These are phyloP conservation scores for Diaporthe ilicicola DNA, from an alignment of 2,329 filamentous ascomycete species.

Conservation along the genomic window DNA sequence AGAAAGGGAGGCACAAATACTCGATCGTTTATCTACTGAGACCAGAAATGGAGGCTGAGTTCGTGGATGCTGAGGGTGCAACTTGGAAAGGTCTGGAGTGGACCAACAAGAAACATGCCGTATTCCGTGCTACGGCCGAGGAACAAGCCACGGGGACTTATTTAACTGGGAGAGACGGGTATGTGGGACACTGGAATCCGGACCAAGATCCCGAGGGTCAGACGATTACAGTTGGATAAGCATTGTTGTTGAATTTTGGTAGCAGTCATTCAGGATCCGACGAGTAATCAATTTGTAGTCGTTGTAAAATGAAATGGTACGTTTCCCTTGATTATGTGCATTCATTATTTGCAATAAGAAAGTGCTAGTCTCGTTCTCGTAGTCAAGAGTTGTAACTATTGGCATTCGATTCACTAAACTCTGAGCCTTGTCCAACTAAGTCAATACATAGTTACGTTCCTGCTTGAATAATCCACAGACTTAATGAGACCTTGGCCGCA, in stretches of 20 bases:
- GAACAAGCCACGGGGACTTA: constrained; percentile 2
- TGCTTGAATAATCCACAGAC: fast-evolving
- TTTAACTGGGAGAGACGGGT: constrained; percentile 7
- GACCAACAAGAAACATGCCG: constrained; percentile 18
- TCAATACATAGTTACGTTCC: too few species aligned
- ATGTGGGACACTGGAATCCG: constrained; percentile 8
- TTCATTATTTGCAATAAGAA: too few species aligned
- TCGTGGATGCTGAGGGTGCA: neutral
- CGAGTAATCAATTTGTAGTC: too few species aligned
- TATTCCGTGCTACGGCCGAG: constrained; percentile 6
- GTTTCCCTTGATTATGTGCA: too few species aligned
- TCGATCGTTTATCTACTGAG: constrained; percentile 3
- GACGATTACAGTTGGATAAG: neutral
- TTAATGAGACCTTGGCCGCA: neutral
- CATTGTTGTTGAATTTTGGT: too few species aligned
- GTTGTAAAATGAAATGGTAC: too few species aligned
- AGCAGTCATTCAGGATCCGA: too few species aligned
- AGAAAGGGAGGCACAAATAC: constrained; percentile 7
- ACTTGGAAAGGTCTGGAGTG: constrained; percentile 4
- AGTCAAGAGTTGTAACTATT: too few species aligned
- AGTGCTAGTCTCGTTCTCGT: too few species aligned
- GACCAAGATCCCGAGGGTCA: neutral
- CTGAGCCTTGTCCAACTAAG: neutral
- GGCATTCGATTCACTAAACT: neutral
- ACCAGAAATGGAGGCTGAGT: neutral